A percentile compares a stretch with the other conserved stretches of the same genome.
Evolutionary conservation across 228 moss, liverwort and hornwort species (phyloP).

Genomic region (Sphagnum fallax): DNA sequence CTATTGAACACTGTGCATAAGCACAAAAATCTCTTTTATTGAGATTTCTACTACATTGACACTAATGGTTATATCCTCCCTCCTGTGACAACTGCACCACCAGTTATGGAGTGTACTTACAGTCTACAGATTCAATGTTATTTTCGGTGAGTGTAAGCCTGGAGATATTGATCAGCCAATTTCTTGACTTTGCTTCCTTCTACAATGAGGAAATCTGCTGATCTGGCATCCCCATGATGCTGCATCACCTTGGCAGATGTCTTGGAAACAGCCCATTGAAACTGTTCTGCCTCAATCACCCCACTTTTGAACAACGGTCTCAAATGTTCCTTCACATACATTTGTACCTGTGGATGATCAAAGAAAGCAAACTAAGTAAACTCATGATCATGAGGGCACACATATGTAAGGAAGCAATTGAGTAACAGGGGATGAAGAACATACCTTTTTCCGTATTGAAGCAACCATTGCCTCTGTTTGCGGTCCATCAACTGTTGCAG

Average conservation of each 20-base stretch:
- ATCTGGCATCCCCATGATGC: constrained; percentile 73
- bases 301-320: constrained; percentile 90
- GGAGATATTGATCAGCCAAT: constrained; percentile 89
- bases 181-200: constrained; percentile 97
- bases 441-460: constrained; percentile 77
- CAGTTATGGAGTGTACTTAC: too few species aligned
- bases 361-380: not conserved
- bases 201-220: constrained; percentile 84
- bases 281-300: constrained; percentile 85
- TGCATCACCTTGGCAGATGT: constrained; percentile 95
- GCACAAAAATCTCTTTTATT: too few species aligned
- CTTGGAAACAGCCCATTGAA: constrained; percentile 74
- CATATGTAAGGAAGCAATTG: not conserved
- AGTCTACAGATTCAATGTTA: not conserved
- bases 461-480: constrained; percentile 12
- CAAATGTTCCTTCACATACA: constrained; percentile 85
- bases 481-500: constrained; percentile 15
- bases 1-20: too few species aligned
- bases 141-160: constrained; percentile 62
- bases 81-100: too few species aligned
- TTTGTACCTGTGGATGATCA: constrained; percentile 69
- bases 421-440: not conserved
- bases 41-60: too few species aligned
- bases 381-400: constrained; percentile 3
- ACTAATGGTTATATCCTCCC: too few species aligned